phyloP scores from a whole-genome alignment of 2,329 filamentous ascomycete species.

The Geosmithia putterillii region DNA sequence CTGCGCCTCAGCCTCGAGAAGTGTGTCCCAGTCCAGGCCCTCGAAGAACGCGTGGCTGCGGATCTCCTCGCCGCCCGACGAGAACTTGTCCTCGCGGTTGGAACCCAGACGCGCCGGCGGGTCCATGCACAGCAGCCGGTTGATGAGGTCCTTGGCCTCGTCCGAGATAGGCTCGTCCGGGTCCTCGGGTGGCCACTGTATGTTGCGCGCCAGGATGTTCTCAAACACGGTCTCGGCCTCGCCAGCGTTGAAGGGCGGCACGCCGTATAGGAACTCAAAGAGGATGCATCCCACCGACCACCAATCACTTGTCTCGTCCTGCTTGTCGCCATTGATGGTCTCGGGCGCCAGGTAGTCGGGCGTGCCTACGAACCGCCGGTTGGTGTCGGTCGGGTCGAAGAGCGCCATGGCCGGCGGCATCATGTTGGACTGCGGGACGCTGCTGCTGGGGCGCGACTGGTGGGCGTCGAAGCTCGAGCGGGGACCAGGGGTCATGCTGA shows the following conservation, averaged over 20 bases:
- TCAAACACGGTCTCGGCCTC: conserved; percentile 93
- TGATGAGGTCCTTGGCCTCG: conserved; percentile 90
- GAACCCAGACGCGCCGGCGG: conserved; percentile 72
- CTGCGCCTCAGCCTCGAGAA: conserved; percentile 90
- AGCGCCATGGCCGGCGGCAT: conserved; percentile 88
- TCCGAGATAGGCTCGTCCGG: conserved; percentile 63
- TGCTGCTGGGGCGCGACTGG: conserved; percentile 12
- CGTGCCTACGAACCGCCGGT: conserved; percentile 87
- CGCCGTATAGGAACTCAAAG: conserved; percentile 90
- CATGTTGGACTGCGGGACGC: conserved; percentile 44
- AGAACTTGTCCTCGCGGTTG: conserved; percentile 71
- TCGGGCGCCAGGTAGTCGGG: conserved; percentile 95
- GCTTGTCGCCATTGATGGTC: conserved; percentile 87
- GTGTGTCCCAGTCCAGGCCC: conserved; percentile 75
- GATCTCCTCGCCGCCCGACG: conserved; percentile 82
- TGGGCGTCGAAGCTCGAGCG: conserved; percentile 17
- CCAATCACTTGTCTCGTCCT: conserved; percentile 98
- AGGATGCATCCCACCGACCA: conserved; percentile 99
- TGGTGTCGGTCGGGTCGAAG: conserved; percentile 90
- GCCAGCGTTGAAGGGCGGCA: conserved; percentile 82
- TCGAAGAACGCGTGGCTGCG: conserved; percentile 81
- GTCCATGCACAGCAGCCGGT: conserved; percentile 77
- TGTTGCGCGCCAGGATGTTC: conserved; percentile 81
- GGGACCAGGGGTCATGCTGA: neutral
- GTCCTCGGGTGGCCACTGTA: conserved; percentile 81